These are phyloP conservation scores for Harringtonia aguacate DNA, from an alignment of 2,329 filamentous ascomycete genomes.

Conservation along the genomic window DNA sequence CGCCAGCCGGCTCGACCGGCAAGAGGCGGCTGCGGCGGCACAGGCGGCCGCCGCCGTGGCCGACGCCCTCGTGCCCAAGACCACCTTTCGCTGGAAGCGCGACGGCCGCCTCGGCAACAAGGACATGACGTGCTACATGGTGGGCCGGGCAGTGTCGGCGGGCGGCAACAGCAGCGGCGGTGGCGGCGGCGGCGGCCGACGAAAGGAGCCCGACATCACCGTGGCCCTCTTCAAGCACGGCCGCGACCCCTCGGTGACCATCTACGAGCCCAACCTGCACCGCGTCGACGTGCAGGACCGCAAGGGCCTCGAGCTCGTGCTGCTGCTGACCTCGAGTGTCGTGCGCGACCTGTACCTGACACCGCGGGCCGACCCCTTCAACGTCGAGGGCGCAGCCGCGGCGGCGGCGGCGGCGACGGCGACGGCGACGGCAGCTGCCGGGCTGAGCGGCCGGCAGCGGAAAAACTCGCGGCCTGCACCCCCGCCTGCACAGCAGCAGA, in stretches of 20 bases:
- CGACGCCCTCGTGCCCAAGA: conserved; percentile 49
- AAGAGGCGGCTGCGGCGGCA: conserved; percentile 15
- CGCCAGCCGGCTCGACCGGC: conserved; percentile 65
- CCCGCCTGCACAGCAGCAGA: neutral
- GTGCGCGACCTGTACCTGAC: conserved; percentile 56
- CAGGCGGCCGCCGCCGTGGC: conserved; percentile 23
- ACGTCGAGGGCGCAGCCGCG: conserved; percentile 42
- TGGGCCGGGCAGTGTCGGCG: conserved; percentile 17
- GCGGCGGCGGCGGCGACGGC: conserved; percentile 29
- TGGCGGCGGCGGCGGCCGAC: conserved; percentile 27
- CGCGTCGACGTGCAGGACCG: conserved; percentile 88
- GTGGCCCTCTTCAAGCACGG: conserved; percentile 74
- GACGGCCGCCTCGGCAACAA: conserved; percentile 70
- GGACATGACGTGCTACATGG: conserved; percentile 81
- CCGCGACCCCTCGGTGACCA: conserved; percentile 55
- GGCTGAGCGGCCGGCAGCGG: too few species aligned
- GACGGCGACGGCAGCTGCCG: too few species aligned
- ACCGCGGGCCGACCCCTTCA: conserved; percentile 66
- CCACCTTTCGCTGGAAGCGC: conserved; percentile 81
- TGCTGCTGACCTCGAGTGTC: conserved; percentile 53
- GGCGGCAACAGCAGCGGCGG: conserved; percentile 54
- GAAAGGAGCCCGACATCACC: conserved; percentile 89
- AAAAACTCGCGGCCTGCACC: neutral
- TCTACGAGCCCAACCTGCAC: conserved; percentile 89
- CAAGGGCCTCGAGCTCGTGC: conserved; percentile 80